Base-by-base conservation (phyloP, 441 rosid species). In the Erodium texanum region DNA sequence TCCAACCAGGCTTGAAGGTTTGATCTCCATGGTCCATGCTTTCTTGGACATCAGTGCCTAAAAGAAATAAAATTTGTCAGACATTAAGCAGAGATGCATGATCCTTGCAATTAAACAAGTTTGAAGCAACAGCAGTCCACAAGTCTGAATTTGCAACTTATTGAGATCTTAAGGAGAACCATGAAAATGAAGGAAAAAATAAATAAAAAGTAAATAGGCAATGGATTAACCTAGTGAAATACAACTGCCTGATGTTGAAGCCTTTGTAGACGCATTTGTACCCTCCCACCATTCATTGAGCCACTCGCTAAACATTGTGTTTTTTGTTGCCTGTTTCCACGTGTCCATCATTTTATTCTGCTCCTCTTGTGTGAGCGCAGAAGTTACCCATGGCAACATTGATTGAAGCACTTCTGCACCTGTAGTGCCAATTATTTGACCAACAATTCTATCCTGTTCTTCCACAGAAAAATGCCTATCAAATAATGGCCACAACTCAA, bases 1-100 rank as follows among this genome's bases (percentile, higher is more conserved):
- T 94, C 99, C 99, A 94, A 12, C 99, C 99, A 71, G 98, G 99
- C 84, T 94, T 94, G 83, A 94, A 94, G 58, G 83, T 88, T 62
- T 80, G 80, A 75, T 91, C 96, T 73, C 80, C 81, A 16, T 77
- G 85, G 78, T 92, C 96, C 73, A 89, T 68, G 76, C 84, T 82
- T 79, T 83, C 94, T 58, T 64, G 80, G 66, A 75, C 76, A 71
- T 81, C 88, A 71, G 84, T 70, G 24, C 80, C 92, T 86, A 9
- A 10, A 41, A 41, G 48, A 12, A 41, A 9, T 1, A 41, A 41
- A 41, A 41, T 41, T 41, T 41, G 48, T 41, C 48, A 1, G 48
- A 12, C 9, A 41, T 41, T 41, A 41, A 9, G 48, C 15, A 41
- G 3, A 38, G 45, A 41, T 41, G 48, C 48, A 41, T 10, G 48